Evolutionary conservation across 805 yeast genomes (phyloP).

Genomic region (Helenozyma rhizophorensis): DNA sequence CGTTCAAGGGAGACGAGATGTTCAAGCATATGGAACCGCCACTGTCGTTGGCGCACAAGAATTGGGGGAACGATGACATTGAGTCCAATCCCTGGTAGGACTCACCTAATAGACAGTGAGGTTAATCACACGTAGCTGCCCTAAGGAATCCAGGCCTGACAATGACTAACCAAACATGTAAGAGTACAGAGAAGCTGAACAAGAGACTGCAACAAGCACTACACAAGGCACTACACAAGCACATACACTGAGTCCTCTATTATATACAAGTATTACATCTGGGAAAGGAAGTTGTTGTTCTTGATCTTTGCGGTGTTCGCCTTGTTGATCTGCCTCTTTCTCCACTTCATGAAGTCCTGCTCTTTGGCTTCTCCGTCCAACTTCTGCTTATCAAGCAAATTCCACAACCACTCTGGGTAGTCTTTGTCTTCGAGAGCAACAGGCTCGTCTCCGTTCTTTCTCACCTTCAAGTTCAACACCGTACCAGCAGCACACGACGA

Average conservation of each 20-base stretch:
- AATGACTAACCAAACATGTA: too few relatives aligned
- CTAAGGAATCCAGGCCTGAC: too few relatives aligned
- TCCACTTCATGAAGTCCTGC: slow-evolving; percentile 63
- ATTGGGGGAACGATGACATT: slow-evolving; percentile 46
- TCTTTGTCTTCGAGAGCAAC: slow-evolving; percentile 83
- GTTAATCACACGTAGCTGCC: neutral
- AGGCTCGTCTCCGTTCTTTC: slow-evolving; percentile 80
- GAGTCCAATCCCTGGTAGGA: slow-evolving; percentile 65
- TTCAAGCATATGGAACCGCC: slow-evolving; percentile 49
- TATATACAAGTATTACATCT: slow-evolving; percentile 8
- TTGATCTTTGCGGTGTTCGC: slow-evolving; percentile 68
- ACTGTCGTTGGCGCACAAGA: slow-evolving; percentile 45
- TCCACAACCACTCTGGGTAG: slow-evolving; percentile 96
- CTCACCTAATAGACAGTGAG: too few relatives aligned
- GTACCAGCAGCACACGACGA: slow-evolving; percentile 72
- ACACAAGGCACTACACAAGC: too few relatives aligned
- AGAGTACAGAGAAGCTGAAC: too few relatives aligned
- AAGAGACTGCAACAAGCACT: too few relatives aligned
- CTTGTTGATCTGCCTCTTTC: slow-evolving; percentile 60
- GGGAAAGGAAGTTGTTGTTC: slow-evolving; percentile 68
- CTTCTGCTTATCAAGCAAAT: slow-evolving; percentile 63
- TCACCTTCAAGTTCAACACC: slow-evolving; percentile 62
- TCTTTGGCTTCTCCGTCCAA: slow-evolving; percentile 52
- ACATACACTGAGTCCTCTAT: too few relatives aligned
- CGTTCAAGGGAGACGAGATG: slow-evolving; percentile 43